Conservation (phyloP, 2,329 filamentous ascomycete genomes). For the Aspergillus fijiensis region DNA sequence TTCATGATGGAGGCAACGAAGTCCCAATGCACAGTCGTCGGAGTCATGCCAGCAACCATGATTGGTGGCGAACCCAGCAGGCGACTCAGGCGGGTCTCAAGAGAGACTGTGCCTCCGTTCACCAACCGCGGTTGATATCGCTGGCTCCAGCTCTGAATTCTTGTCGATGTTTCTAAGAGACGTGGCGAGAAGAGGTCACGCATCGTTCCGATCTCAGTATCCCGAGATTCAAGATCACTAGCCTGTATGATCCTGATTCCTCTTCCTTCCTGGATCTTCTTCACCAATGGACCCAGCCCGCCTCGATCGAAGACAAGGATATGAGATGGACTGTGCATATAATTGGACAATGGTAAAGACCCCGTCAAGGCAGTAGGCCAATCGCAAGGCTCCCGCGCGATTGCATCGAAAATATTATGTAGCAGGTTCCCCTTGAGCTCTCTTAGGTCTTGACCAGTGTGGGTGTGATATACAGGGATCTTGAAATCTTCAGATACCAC, state of each 20-base stretch:
- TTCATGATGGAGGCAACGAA: constrained; percentile 57
- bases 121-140: constrained; percentile 86
- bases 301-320: constrained; percentile 20
- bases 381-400: constrained; percentile 17
- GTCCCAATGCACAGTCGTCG: constrained; percentile 77
- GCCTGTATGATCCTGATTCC: constrained; percentile 19
- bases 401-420: constrained; percentile 17
- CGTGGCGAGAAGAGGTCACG: constrained; percentile 16
- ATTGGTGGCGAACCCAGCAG: constrained; percentile 81
- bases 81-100: constrained; percentile 95
- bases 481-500: constrained; percentile 16
- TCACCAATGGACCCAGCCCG: constrained; percentile 15
- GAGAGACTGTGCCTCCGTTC: constrained; percentile 78
- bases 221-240: constrained; percentile 16
- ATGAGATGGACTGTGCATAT: constrained; percentile 7
- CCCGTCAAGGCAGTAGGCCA: constrained; percentile 18
- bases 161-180: constrained; percentile 60
- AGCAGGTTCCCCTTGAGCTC: constrained; percentile 7
- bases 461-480: constrained; percentile 36
- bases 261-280: constrained; percentile 16
- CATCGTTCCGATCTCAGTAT: constrained; percentile 19
- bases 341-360: not conserved
- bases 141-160: constrained; percentile 87
- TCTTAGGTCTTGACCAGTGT: constrained; percentile 30
- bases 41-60: constrained; percentile 93